Evolutionary conservation across 2,329 filamentous ascomycete genomes (phyloP).

Genomic region (Helotiales sp.): DNA sequence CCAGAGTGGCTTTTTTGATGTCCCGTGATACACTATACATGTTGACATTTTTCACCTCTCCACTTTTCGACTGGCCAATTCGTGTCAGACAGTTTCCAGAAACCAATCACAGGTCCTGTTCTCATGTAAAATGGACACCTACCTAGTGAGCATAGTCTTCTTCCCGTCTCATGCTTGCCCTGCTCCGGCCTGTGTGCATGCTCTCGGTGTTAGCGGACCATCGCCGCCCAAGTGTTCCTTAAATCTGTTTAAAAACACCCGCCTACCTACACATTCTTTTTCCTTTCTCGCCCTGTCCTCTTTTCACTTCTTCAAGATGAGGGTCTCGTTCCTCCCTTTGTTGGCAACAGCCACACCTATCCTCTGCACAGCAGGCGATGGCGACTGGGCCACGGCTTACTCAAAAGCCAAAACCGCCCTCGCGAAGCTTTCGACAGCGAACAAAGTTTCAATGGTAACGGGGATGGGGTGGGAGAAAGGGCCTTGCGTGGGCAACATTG

Average conservation of each 20-base stretch:
- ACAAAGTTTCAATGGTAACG: conserved; percentile 79
- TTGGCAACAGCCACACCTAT: conserved; percentile 19
- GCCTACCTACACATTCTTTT: not conserved
- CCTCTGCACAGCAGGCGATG: conserved; percentile 21
- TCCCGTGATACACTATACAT: conserved; percentile 3
- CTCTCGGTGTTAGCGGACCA: not conserved
- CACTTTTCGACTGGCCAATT: not conserved
- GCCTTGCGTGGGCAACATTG: conserved; percentile 65
- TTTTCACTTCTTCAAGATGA: conserved; percentile 14
- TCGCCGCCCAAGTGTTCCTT: not conserved
- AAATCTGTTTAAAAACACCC: not conserved
- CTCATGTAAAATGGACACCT: not conserved
- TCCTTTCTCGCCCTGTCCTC: not conserved
- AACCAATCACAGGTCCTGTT: not conserved
- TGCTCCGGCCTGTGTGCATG: not conserved
- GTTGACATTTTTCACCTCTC: not conserved
- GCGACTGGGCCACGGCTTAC: conserved; percentile 67
- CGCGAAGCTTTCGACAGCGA: conserved; percentile 66
- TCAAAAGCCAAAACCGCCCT: conserved; percentile 68
- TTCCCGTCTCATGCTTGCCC: not conserved
- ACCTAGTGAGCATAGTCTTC: not conserved
- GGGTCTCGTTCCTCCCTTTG: conserved; percentile 6
- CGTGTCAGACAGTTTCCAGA: not conserved
- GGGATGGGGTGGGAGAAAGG: conserved; percentile 76
- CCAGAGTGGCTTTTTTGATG: not conserved